Base-by-base conservation (phyloP, 352 stramenopile species). In the Globisporangium heterothallicum region DNA sequence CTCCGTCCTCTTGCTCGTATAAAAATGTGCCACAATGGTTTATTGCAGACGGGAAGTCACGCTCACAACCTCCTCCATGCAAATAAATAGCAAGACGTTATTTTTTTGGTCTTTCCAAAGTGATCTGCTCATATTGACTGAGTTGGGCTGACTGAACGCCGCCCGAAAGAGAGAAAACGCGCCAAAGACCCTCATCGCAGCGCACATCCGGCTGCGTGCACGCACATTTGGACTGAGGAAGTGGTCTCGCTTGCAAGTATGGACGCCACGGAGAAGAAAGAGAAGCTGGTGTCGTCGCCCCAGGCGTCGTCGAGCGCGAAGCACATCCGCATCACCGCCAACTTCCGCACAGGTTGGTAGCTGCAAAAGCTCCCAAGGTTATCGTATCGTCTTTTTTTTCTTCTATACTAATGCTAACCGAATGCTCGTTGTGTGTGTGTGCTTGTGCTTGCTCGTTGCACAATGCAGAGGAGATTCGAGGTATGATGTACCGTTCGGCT, bases 271-370 rank as follows among this genome's bases (percentile, higher is more conserved):
- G 50, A 50, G 9, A 42, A 18, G 9, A 58, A 58, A 18, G 46
- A 34, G 7, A 59, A 59, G 53, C 25, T 53, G 36, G 43, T 53
- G 34, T 59, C 53, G 44, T 46, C 53, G 19, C 22, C 29, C 24
- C 22, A 44, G 8, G 51, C 30, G 19, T 57, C 50, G 13, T 57
- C 50, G 7, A 50, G 50, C 35, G 13, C 53, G 18, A 59, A 59
- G 44, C 47, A 42, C 43, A 25, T 59, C n/a, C 53, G 53, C 26
- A 74, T 78, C 61, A 78, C 70, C 2, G 66, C 72, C 58, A 87
- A 90, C 62, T 90, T 84, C 53, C 77, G 77, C 53, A 86, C 73
- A 19, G 70, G 70, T 80, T 14, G 29, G 64, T 52, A 18, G 7
- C 3, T 27, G 25, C 45, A 9, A 13, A 36, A 6, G 3, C 13